These are phyloP conservation scores for Euphorbia schlechtendalii DNA, from an alignment of 441 rosid genomes.

Conservation along the genomic window DNA sequence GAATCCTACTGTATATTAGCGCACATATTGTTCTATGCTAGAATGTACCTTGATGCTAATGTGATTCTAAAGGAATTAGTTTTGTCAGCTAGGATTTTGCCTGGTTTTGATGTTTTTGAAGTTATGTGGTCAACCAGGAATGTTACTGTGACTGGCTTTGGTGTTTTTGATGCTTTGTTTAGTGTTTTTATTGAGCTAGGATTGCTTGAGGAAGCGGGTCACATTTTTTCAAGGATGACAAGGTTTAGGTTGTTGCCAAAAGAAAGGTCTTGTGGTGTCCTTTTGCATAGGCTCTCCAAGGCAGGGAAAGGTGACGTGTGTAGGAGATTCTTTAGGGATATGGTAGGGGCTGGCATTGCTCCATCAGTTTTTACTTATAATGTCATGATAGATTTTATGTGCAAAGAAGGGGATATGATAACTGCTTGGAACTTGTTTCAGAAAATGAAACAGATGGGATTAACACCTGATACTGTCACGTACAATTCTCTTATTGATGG, in stretches of 20 bases:
- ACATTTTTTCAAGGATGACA: slow-evolving; percentile 52
- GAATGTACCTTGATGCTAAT: slow-evolving; percentile 56
- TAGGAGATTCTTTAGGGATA: slow-evolving; percentile 44
- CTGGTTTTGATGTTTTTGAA: slow-evolving; percentile 47
- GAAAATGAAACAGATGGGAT: slow-evolving; percentile 49
- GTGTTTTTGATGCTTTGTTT: slow-evolving; percentile 77
- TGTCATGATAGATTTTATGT: slow-evolving; percentile 58
- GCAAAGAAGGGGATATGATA: slow-evolving; percentile 56
- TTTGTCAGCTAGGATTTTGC: slow-evolving; percentile 22
- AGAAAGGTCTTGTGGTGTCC: slow-evolving; percentile 57
- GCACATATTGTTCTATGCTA: slow-evolving; percentile 48
- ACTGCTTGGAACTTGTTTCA: slow-evolving; percentile 42
- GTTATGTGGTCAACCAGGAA: slow-evolving; percentile 62
- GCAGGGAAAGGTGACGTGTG: slow-evolving; percentile 28
- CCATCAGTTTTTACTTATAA: slow-evolving; percentile 60
- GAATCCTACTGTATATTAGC: slow-evolving; percentile 52
- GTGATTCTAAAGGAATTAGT: slow-evolving; percentile 46
- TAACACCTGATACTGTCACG: slow-evolving; percentile 60
- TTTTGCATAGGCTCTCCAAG: slow-evolving; percentile 46
- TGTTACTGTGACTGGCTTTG: slow-evolving; percentile 50
- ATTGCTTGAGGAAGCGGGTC: slow-evolving; percentile 50
- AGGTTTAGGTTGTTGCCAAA: slow-evolving; percentile 55
- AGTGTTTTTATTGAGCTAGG: slow-evolving; percentile 59
- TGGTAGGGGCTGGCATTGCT: slow-evolving; percentile 45
- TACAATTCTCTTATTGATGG: slow-evolving; percentile 74